Evolutionary conservation across 768 basidiomycete species (phyloP), one percentile per base, ranked within the genome.

Genomic region (Psilocybe tampanensis): DNA sequence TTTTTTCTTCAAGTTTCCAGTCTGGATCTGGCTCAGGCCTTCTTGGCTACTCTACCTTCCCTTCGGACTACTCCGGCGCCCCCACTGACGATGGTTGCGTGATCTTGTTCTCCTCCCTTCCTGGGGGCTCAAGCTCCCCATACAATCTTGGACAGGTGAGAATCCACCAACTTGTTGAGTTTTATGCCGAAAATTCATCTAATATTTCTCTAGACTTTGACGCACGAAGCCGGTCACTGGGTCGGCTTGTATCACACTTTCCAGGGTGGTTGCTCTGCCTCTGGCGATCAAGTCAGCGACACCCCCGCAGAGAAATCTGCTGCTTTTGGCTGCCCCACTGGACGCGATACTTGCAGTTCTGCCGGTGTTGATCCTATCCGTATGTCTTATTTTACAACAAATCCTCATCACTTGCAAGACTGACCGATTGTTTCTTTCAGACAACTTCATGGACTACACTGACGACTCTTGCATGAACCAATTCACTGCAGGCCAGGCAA

Each of bases 211-310:
- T 61, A 67, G 66, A 85, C 80, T 43, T 61, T 80, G 57, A 82
- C 78, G 13, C 84, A 86, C 64, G 84, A 86, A 67, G 78, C 75
- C 47, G 82, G 83, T n/a, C 83, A 85, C 70, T 86, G 84, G 83
- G 70, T 82, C 56, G 83, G 84, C 23, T 74, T 84, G 22, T 84
- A 76, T 69, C 82, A 84, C 70, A 82, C 83, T 22, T 84, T 83
- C 79, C 79, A 85, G 64, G 80, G 80, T 41, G 78, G 79, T 19
- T 81, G 76, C 70, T 47, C 55, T 13, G 60, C 56, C 60, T 44
- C 71, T 29, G 81, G 80, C 23, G 81, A 83, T 63, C 58, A 49
- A 21, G 80, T 83, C 54, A 62, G 62, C 13, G 80, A 81, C 61
- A 82, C 79, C 1, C 81, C 81, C 13, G 66, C 79, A 17, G 82